These are phyloP conservation scores for Cryphonectria parasitica DNA, from an alignment of 2,329 filamentous ascomycete genomes.

Conservation along the genomic window DNA sequence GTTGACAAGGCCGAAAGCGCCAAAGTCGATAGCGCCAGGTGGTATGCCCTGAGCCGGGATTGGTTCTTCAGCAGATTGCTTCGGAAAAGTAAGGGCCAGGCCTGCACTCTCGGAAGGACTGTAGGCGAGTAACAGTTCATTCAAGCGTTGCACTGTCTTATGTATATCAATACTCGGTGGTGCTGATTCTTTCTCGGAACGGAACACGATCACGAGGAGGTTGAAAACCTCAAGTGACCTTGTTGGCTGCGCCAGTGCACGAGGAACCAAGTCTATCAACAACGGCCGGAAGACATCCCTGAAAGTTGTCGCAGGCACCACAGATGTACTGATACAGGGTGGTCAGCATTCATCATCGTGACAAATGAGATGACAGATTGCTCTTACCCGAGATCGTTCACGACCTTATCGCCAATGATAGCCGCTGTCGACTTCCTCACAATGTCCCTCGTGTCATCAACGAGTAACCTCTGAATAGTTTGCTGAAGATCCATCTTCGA, in stretches of 20 bases:
- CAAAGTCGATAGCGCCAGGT: constrained; percentile 42
- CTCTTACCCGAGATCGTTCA: constrained; percentile 24
- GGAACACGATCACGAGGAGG: constrained; percentile 46
- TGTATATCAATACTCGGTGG: constrained; percentile 38
- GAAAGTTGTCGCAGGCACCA: constrained; percentile 43
- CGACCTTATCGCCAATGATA: constrained; percentile 39
- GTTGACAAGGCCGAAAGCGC: constrained; percentile 42
- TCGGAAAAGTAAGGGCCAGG: background rate
- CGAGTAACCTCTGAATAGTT: constrained; percentile 42
- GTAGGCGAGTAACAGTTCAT: constrained; percentile 36
- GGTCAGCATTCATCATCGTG: constrained; percentile 19
- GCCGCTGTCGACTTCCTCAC: constrained; percentile 43
- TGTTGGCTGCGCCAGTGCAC: constrained; percentile 38
- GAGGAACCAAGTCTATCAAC: constrained; percentile 42
- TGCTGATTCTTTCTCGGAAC: constrained; percentile 42
- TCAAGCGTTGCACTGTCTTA: constrained; percentile 34
- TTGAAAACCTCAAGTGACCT: constrained; percentile 52
- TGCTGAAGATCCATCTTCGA: constrained; percentile 34
- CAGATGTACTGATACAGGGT: constrained; percentile 31
- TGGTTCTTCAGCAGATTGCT: constrained; percentile 30
- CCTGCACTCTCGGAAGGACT: constrained; percentile 38
- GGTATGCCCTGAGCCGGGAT: constrained; percentile 40
- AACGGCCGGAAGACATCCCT: constrained; percentile 54
- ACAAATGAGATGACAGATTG: constrained; percentile 12
- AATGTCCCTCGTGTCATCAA: constrained; percentile 41